Evolutionary conservation across 2,329 filamentous ascomycete genomes (phyloP).

Genomic region (Hysterium pulicare): DNA sequence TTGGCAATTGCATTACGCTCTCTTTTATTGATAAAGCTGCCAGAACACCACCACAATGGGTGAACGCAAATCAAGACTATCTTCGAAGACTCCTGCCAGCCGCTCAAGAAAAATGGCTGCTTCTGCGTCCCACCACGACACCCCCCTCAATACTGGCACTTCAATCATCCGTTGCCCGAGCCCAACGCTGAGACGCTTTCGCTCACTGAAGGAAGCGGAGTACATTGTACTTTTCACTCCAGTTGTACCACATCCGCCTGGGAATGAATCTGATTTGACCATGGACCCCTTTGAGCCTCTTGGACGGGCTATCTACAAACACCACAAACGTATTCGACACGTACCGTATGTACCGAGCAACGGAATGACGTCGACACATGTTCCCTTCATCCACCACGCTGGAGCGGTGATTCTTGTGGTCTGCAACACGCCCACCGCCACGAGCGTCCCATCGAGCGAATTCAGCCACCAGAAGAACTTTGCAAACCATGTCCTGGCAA

Average conservation of each 20-base stretch:
- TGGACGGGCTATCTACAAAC: constrained; percentile 59
- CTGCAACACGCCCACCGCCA: constrained; percentile 29
- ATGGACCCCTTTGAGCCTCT: constrained; percentile 71
- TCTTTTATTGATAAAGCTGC: constrained; percentile 8
- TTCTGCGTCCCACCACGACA: constrained; percentile 5
- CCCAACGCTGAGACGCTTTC: constrained; percentile 22
- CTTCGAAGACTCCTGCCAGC: constrained; percentile 11
- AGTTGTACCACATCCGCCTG: constrained; percentile 50
- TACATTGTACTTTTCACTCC: constrained; percentile 47
- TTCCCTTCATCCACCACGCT: constrained; percentile 60
- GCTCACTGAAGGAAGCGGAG: constrained; percentile 35
- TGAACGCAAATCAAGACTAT: constrained; percentile 19
- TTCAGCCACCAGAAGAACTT: constrained; percentile 32
- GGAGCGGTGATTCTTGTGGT: constrained; percentile 59
- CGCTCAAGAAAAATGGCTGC: constrained; percentile 15
- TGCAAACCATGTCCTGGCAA: constrained; percentile 16
- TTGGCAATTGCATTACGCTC: neutral
- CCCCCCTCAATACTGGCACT: constrained; percentile 11
- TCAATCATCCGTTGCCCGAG: constrained; percentile 25
- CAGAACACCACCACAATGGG: constrained; percentile 16
- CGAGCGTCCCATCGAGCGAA: constrained; percentile 17
- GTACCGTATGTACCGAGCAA: constrained; percentile 65
- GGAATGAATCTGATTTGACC: constrained; percentile 34
- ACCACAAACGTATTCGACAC: constrained; percentile 63
- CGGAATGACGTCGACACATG: constrained; percentile 63